Conservation (phyloP, 352 stramenopile species). For the Phytophthora sp. region DNA sequence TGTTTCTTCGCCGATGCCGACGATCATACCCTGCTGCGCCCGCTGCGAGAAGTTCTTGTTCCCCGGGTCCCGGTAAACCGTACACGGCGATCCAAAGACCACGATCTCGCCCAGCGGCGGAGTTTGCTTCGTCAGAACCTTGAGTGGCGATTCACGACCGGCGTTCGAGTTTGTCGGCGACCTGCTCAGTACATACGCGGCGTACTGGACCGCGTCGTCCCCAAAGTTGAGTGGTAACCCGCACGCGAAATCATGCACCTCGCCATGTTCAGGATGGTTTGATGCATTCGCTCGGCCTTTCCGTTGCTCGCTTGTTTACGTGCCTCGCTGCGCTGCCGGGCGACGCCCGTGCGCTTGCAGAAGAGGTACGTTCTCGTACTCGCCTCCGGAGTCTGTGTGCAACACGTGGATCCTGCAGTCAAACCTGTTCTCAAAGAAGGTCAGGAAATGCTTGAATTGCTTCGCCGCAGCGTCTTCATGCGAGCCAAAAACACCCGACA, state of each 20-base stretch:
- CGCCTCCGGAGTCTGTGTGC: constrained; percentile 15
- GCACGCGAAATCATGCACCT: constrained; percentile 40
- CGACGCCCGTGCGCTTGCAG: constrained; percentile 26
- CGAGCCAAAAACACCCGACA: neutral
- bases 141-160: neutral
- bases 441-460: constrained; percentile 13
- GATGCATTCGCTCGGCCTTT: constrained; percentile 32
- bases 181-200: constrained; percentile 34
- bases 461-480: constrained; percentile 17
- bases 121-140: constrained; percentile 11
- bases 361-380: constrained; percentile 47
- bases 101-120: constrained; percentile 8
- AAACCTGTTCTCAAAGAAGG: constrained; percentile 9
- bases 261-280: constrained; percentile 31
- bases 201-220: constrained; percentile 34
- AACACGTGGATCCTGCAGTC: constrained; percentile 13
- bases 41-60: constrained; percentile 10
- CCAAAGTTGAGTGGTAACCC: constrained; percentile 33
- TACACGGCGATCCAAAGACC: constrained; percentile 8
- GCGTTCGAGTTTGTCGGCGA: constrained; percentile 24
- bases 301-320: constrained; percentile 37
- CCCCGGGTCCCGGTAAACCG: constrained; percentile 3
- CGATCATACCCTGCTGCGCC: constrained; percentile 5
- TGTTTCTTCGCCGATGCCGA: constrained; percentile 12
- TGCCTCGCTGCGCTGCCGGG: constrained; percentile 29